A percentile compares a stretch with the other conserved stretches of the same genome.
phyloP scores from a whole-genome alignment of 495 filamentous ascomycete species.

The Penicillium turbatum region DNA sequence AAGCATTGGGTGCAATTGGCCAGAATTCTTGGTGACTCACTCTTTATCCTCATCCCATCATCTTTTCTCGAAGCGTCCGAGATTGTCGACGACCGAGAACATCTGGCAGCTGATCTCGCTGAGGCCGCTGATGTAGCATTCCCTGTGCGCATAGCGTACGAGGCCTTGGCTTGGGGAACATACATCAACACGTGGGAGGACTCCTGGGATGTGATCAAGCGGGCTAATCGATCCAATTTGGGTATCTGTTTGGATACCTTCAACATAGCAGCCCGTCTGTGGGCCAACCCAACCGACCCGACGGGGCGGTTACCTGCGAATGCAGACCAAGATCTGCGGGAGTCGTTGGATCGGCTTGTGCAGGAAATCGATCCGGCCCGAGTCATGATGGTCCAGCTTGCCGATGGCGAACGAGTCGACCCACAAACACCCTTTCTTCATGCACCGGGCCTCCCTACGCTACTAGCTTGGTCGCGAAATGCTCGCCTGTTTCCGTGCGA shows the following conservation, averaged over 20 bases:
- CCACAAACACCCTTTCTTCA: conserved; percentile 16
- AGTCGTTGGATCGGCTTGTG: conserved; percentile 53
- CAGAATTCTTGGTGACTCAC: conserved; percentile 50
- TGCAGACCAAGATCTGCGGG: conserved; percentile 49
- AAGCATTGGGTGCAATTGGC: conserved; percentile 60
- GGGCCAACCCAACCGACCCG: conserved; percentile 55
- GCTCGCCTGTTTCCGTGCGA: conserved; percentile 67
- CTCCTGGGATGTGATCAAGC: conserved; percentile 59
- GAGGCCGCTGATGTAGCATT: conserved; percentile 59
- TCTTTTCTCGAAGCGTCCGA: conserved; percentile 54
- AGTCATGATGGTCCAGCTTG: conserved; percentile 68
- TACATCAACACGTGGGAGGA: conserved; percentile 65
- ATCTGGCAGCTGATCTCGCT: conserved; percentile 56
- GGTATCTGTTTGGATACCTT: conserved; percentile 73
- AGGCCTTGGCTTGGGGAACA: conserved; percentile 67
- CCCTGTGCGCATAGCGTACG: conserved; percentile 61
- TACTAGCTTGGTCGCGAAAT: conserved; percentile 63
- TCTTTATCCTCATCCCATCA: conserved; percentile 65
- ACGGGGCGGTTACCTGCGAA: conserved; percentile 43
- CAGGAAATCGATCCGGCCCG: conserved; percentile 53
- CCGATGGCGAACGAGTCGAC: conserved; percentile 60
- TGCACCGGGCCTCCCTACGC: conserved; percentile 8
- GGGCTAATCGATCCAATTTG: conserved; percentile 63
- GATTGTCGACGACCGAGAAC: conserved; percentile 48
- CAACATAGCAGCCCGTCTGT: conserved; percentile 67